Conservation (phyloP, 169 alveolate genomes). For the Cardiosporidium cionae region DNA sequence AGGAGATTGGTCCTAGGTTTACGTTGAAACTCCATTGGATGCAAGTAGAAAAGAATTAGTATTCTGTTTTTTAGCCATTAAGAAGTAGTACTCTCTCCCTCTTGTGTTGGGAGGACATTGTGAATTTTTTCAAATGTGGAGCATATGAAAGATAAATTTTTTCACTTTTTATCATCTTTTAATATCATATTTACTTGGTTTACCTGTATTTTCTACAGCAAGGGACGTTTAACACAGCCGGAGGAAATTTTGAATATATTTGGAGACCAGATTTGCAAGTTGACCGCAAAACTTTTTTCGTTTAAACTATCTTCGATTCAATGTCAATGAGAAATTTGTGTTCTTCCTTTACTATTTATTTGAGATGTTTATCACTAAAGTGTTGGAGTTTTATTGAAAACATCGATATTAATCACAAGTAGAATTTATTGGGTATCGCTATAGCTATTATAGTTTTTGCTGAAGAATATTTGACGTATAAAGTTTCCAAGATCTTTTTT, state of each 20-base stretch:
- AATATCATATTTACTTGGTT: neutral
- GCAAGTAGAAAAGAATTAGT: too few relatives aligned
- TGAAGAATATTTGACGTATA: too few relatives aligned
- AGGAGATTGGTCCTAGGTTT: constrained; percentile 98
- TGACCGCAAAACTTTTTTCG: constrained; percentile 60
- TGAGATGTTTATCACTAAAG: neutral
- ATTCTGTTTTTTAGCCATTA: too few relatives aligned
- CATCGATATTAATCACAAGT: too few relatives aligned
- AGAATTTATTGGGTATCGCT: too few relatives aligned
- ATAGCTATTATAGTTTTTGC: too few relatives aligned
- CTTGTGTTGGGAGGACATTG: too few relatives aligned
- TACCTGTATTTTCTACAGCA: neutral
- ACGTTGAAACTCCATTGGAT: constrained; percentile 87
- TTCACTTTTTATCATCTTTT: too few relatives aligned
- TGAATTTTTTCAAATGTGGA: too few relatives aligned
- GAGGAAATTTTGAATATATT: constrained; percentile 73
- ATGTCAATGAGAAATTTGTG: neutral
- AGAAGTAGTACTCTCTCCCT: too few relatives aligned
- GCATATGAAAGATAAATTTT: too few relatives aligned
- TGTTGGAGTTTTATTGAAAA: neutral
- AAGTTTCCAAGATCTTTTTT: too few relatives aligned
- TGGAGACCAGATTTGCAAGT: constrained; percentile 87
- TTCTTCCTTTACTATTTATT: neutral
- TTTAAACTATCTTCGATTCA: neutral
- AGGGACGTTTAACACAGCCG: constrained; percentile 45